These are phyloP conservation scores for Pilobolus umbonatus DNA, from an alignment of 192 early-diverging fungal genomes.

Conservation along the genomic window DNA sequence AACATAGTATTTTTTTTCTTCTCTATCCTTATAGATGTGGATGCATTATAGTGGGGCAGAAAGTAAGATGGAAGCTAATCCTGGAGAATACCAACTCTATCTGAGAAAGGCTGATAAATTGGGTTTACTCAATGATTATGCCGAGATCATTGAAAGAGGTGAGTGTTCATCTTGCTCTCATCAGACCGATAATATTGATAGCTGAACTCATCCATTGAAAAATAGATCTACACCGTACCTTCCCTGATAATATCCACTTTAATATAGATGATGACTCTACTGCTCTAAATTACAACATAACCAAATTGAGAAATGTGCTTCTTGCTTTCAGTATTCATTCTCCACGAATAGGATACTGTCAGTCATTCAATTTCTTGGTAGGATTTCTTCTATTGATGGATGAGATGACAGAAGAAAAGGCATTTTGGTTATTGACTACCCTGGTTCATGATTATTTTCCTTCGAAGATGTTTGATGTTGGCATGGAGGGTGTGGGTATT, in stretches of 20 bases:
- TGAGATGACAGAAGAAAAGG: constrained; percentile 18
- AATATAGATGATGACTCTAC: too few relatives aligned
- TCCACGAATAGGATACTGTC: constrained; percentile 79
- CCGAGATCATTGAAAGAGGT: constrained; percentile 59
- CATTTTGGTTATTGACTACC: constrained; percentile 76
- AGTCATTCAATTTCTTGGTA: constrained; percentile 57
- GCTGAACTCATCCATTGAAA: constrained; percentile 60
- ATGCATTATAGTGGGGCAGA: constrained; percentile 70
- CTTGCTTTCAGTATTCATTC: constrained; percentile 68
- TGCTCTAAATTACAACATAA: constrained; percentile 21
- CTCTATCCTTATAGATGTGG: constrained; percentile 46
- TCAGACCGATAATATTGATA: constrained; percentile 37
- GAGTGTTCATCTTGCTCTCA: constrained; percentile 31
- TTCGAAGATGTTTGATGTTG: constrained; percentile 67
- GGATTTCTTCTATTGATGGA: constrained; percentile 2
- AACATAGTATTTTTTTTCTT: neutral
- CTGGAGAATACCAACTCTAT: constrained; percentile 54
- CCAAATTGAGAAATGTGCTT: constrained; percentile 58
- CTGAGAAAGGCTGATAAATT: constrained; percentile 34
- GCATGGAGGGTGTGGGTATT: constrained; percentile 66
- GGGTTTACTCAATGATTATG: constrained; percentile 57
- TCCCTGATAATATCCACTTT: constrained; percentile 9
- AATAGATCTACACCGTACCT: constrained; percentile 26
- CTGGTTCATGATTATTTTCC: constrained; percentile 74
- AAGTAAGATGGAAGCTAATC: constrained; percentile 46